These are phyloP conservation scores for Phialophora verrucosa DNA, from an alignment of 2,329 filamentous ascomycete species.

Conservation along the genomic window DNA sequence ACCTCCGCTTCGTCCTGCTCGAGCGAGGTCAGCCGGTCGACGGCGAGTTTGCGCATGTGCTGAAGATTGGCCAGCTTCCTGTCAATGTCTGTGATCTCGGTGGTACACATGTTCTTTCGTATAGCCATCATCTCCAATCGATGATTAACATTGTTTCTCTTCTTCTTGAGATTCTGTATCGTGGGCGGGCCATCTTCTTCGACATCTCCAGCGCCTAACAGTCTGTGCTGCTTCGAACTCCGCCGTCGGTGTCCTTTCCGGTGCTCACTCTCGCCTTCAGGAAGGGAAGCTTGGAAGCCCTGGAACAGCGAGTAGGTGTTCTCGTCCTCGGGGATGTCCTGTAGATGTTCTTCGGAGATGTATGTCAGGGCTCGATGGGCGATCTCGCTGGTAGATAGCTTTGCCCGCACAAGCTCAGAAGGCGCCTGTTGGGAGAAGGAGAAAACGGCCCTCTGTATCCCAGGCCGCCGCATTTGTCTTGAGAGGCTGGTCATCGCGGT, in stretches of 20 bases:
- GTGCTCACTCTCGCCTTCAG: slow-evolving; percentile 67
- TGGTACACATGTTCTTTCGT: slow-evolving; percentile 95
- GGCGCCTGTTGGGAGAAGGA: slow-evolving; percentile 88
- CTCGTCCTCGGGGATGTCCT: slow-evolving; percentile 83
- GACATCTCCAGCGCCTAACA: slow-evolving; percentile 67
- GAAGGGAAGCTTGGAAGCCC: slow-evolving; percentile 90
- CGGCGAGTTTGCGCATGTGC: slow-evolving; percentile 87
- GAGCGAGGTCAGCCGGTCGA: slow-evolving; percentile 82
- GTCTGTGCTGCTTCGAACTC: slow-evolving; percentile 74
- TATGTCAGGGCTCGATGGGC: slow-evolving; percentile 89
- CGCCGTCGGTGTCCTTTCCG: slow-evolving; percentile 72
- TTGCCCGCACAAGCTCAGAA: slow-evolving; percentile 90
- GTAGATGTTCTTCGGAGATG: slow-evolving; percentile 85
- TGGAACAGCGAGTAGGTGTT: slow-evolving; percentile 94
- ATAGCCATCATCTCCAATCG: slow-evolving; percentile 88
- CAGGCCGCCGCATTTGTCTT: slow-evolving; percentile 82
- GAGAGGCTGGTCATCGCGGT: slow-evolving; percentile 87
- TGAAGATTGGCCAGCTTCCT: slow-evolving; percentile 93
- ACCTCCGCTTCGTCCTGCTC: slow-evolving; percentile 90
- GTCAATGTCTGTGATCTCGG: slow-evolving; percentile 95
- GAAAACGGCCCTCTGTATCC: slow-evolving; percentile 86
- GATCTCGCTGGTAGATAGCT: slow-evolving; percentile 88
- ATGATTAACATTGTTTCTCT: slow-evolving; percentile 79
- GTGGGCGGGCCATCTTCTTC: slow-evolving; percentile 68
- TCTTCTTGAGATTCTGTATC: slow-evolving; percentile 76